Base-by-base conservation (phyloP, 2,329 filamentous ascomycete genomes). In the Microcyclospora tardicrescens region DNA sequence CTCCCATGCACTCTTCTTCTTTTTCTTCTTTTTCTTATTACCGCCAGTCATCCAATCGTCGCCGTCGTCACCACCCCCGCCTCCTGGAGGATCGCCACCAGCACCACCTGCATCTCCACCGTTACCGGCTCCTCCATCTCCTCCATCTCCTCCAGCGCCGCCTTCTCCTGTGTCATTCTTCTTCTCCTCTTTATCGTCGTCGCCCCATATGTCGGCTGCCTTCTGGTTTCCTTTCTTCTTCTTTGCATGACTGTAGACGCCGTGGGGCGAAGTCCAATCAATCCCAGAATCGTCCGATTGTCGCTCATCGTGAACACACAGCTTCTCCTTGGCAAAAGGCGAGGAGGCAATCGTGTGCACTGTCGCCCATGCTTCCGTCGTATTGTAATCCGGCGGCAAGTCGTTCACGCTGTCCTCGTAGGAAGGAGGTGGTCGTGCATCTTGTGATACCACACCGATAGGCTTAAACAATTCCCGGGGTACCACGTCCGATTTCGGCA, bases 191-290 rank as follows among this genome's bases (percentile, higher is more conserved):
- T 69, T 67, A 13, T 65, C 64, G 37, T 64, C 62, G 36, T 62
- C 59, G n/a, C 49, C 58, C 60, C 61, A 66, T 46, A 64, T 65
- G 39, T 48, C 48, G 10, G 57, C 52, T 4, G 46, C 36, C 48
- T 54, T 57, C 32, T 61, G 53, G 0, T 64, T 60, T 44, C 68
- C 67, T 27, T 61, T 59, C 28, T 65, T 65, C 59, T 79, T 80
- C 41, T 64, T 61, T 27, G 66, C 68, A 52, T 79, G 69, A 37
- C 66, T 56, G 28, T 59, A 61, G 43, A 67, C 50, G 28, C 64
- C 60, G 67, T 74, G 35, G 66, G 71, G 32, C 16, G 67, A 72
- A 15, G 64, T 63, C 41, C 30, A 32, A 15, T 32, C 30, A 32
- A 32, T 32, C 4, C 14, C 30, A 10, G 30, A 28, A 13, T 34